Conservation (phyloP, 164 flowering plant species). For the Annona squamosa region DNA sequence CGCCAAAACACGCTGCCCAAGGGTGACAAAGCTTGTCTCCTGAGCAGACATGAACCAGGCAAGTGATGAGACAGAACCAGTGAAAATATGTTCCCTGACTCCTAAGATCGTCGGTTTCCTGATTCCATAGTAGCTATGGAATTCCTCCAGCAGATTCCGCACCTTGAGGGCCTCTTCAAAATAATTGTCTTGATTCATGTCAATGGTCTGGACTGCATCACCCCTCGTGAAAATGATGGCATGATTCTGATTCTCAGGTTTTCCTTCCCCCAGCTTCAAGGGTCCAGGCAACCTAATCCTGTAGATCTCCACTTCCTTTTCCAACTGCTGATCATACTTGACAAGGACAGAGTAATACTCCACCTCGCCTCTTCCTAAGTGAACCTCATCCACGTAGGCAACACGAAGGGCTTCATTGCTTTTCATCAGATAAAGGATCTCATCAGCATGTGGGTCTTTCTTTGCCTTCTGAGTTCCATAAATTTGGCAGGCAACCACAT, state of each 20-base stretch:
- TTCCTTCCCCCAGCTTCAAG: conserved; percentile 84
- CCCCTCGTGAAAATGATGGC: conserved; percentile 91
- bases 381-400: conserved; percentile 88
- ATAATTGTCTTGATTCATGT: conserved; percentile 94
- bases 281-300: conserved; percentile 83
- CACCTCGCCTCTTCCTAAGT: conserved; percentile 49
- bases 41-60: conserved; percentile 99
- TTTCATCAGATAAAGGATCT: conserved; percentile 70
- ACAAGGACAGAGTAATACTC: conserved; percentile 88
- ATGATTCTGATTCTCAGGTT: conserved; percentile 96
- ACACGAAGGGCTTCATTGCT: conserved; percentile 88
- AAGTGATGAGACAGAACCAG: conserved; percentile 93
- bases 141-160: conserved; percentile 89
- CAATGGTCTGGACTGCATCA: conserved; percentile 92
- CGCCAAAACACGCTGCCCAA: conserved; percentile 96
- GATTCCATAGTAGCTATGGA: conserved; percentile 51
- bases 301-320: conserved; percentile 81
- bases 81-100: conserved; percentile 83
- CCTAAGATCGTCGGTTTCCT: conserved; percentile 91
- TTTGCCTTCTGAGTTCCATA: conserved; percentile 80
- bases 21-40: conserved; percentile 91
- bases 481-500: conserved; percentile 83
- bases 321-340: conserved; percentile 65
- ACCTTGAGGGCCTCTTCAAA: conserved; percentile 96
- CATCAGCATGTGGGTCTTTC: conserved; percentile 67